Evolutionary conservation across 1,139 yeast species (phyloP).

Genomic region (Candida tropicalis): DNA sequence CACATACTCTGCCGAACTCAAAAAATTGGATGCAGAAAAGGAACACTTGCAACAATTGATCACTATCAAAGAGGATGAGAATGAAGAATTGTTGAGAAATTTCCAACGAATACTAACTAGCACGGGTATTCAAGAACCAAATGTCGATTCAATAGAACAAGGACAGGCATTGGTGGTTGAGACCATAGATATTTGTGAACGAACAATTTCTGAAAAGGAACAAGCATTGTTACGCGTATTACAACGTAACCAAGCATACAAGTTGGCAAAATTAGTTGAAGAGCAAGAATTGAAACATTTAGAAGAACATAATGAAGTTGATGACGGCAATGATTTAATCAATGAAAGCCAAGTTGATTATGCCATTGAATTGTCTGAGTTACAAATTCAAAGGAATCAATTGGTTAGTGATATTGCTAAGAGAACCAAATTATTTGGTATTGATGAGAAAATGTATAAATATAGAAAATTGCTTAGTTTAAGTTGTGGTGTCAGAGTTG

Average conservation of each 20-base stretch:
- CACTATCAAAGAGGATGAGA: slow-evolving; percentile 15
- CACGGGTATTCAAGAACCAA: slow-evolving; percentile 27
- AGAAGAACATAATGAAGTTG: slow-evolving; percentile 13
- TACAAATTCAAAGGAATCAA: slow-evolving; percentile 55
- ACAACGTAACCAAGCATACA: slow-evolving; percentile 34
- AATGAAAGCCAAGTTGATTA: slow-evolving; percentile 25
- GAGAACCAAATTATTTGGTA: slow-evolving; percentile 40
- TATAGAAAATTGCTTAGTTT: slow-evolving; percentile 80
- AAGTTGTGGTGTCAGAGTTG: slow-evolving; percentile 79
- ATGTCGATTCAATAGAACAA: slow-evolving; percentile 27
- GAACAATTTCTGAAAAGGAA: slow-evolving; percentile 38
- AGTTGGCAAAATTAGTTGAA: slow-evolving; percentile 32
- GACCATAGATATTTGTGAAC: slow-evolving; percentile 25
- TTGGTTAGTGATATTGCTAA: slow-evolving; percentile 42
- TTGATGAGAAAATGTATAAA: slow-evolving; percentile 66
- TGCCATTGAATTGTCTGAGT: slow-evolving; percentile 49
- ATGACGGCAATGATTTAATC: slow-evolving; percentile 19
- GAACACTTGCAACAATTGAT: slow-evolving; percentile 22
- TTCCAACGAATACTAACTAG: slow-evolving; percentile 13
- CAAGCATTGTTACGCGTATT: slow-evolving; percentile 29
- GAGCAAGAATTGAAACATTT: slow-evolving; percentile 23
- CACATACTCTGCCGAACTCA: slow-evolving; percentile 34
- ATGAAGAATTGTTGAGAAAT: slow-evolving; percentile 9
- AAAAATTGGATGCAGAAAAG: slow-evolving; percentile 24
- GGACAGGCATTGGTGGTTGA: slow-evolving; percentile 29